Conservation (phyloP, 176 grass and related monocot species). For the Chloris gayana region DNA sequence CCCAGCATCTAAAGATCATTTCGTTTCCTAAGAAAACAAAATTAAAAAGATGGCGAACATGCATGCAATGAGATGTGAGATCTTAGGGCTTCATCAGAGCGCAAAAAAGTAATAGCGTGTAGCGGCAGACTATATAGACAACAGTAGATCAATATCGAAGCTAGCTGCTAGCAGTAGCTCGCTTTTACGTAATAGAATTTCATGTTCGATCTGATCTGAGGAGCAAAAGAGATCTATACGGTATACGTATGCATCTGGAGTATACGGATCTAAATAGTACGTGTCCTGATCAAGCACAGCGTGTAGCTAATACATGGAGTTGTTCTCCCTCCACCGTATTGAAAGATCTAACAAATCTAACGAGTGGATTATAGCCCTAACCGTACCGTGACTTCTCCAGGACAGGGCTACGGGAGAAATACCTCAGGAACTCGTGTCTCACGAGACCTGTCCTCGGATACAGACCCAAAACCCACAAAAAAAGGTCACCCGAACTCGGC, state of each 20-base stretch:
- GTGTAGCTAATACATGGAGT: too few relatives aligned
- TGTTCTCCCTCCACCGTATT: too few relatives aligned
- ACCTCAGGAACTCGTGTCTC: not conserved
- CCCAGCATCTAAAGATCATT: not conserved
- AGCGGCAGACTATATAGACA: not conserved
- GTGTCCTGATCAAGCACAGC: not conserved
- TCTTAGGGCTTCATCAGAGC: not conserved
- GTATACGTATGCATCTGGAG: not conserved
- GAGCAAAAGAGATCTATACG: not conserved
- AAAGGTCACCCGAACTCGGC: not conserved
- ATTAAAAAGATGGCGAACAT: not conserved
- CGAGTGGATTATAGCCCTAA: not conserved
- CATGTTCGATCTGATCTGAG: not conserved
- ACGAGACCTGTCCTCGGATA: not conserved
- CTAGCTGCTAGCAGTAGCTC: not conserved
- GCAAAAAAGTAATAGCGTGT: not conserved
- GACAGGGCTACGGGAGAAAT: too few relatives aligned
- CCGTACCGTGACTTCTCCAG: too few relatives aligned
- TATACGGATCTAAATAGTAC: not conserved
- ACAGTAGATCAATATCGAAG: not conserved
- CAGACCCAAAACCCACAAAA: not conserved
- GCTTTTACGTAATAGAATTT: not conserved
- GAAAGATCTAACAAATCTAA: not conserved
- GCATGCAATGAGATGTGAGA: not conserved
- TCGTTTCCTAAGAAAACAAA: not conserved